A percentile compares a stretch with the other conserved stretches of the same genome.
Evolutionary conservation across 73 alveolate species (phyloP).

Genomic region (Halteria grandinella): DNA sequence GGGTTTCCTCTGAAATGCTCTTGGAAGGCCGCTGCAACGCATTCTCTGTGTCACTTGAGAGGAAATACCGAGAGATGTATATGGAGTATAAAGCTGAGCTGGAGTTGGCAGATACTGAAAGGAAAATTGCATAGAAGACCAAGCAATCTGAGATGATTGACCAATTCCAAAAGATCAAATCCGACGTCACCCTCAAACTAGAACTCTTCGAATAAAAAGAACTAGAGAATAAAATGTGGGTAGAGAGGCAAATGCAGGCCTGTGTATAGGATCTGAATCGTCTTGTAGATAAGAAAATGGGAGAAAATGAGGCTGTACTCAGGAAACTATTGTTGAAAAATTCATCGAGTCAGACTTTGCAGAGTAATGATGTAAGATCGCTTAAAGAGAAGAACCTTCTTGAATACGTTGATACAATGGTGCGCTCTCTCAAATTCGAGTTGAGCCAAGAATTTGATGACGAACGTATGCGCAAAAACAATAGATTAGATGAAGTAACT

Average conservation of each 20-base stretch:
- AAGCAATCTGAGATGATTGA: slow-evolving; percentile 13
- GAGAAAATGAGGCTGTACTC: slow-evolving; percentile 37
- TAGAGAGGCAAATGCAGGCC: slow-evolving; percentile 13
- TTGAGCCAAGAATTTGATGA: slow-evolving; percentile 16
- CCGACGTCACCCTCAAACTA: slow-evolving; percentile 14
- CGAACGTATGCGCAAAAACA: slow-evolving; percentile 11
- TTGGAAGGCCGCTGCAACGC: slow-evolving; percentile 73
- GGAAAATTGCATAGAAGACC: not conserved
- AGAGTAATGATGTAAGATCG: slow-evolving; percentile 11
- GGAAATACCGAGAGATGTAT: slow-evolving; percentile 17
- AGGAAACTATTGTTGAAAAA: slow-evolving; percentile 26
- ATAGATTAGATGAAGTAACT: slow-evolving; percentile 47
- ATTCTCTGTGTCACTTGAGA: slow-evolving; percentile 58
- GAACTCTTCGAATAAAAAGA: slow-evolving; percentile 19
- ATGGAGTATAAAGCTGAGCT: slow-evolving; percentile 10
- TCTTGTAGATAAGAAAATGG: slow-evolving; percentile 23
- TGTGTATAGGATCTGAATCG: slow-evolving; percentile 14
- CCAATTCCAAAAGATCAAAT: slow-evolving; percentile 11
- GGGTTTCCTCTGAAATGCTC: slow-evolving; percentile 41
- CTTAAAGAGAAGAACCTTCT: slow-evolving; percentile 37
- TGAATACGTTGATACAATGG: slow-evolving; percentile 52
- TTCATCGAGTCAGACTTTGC: not conserved
- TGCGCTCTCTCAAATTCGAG: slow-evolving; percentile 10
- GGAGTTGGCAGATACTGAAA: not conserved
- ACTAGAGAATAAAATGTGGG: slow-evolving; percentile 21